A percentile compares a stretch with the other conserved stretches of the same genome.
Evolutionary conservation across 1,284 basidiomycete genomes (phyloP).

Genomic region (Wolfiporia cocos): DNA sequence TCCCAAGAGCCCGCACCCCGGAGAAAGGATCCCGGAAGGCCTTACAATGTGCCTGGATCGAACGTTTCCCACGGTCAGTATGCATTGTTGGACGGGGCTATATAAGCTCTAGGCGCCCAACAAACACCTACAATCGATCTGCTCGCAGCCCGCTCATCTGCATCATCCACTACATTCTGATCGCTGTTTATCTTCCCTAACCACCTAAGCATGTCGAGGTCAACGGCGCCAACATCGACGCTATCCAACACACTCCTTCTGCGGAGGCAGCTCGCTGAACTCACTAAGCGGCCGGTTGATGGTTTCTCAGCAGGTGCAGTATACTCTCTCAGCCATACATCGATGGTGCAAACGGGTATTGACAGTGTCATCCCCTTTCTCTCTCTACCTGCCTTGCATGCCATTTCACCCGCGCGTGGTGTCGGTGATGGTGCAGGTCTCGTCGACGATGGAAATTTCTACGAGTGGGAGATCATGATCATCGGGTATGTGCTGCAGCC

Average conservation of each 20-base stretch:
- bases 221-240: conserved; percentile 16
- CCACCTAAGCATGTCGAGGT: conserved; percentile 21
- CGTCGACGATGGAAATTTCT: conserved; percentile 88
- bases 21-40: too few relatives aligned
- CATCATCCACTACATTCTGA: neutral
- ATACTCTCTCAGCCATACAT: conserved; percentile 12
- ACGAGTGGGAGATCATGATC: conserved; percentile 91
- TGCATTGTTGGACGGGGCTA: neutral
- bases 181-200: conserved; percentile 1
- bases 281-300: conserved; percentile 86
- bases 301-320: conserved; percentile 85
- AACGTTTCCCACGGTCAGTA: conserved; percentile 7
- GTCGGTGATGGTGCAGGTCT: conserved; percentile 50
- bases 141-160: neutral
- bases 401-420: conserved; percentile 17
- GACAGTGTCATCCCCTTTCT: conserved; percentile 7
- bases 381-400: conserved; percentile 12
- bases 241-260: conserved; percentile 69
- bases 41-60: too few relatives aligned
- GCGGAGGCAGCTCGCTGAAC: conserved; percentile 76
- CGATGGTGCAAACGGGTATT: conserved; percentile 19
- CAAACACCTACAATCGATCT: conserved; percentile 6
- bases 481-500: conserved; percentile 83
- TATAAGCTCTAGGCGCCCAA: conserved; percentile 5
- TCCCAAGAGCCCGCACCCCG: too few relatives aligned